Base-by-base conservation (phyloP, 129 eudicot genomes). In the Apium graveolens region DNA sequence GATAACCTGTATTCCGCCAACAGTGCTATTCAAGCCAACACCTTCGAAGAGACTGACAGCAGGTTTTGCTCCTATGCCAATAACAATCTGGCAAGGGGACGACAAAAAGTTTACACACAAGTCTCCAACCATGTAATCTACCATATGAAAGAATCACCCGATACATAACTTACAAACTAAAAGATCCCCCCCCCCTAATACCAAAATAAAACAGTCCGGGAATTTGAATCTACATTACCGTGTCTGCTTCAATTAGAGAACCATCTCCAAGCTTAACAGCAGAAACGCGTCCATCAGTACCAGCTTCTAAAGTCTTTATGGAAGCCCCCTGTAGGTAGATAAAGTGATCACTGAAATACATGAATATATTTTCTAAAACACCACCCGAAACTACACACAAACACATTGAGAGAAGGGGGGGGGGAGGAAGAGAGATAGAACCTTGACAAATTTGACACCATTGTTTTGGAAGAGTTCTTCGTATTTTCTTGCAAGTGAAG, bases 31-130 rank as follows among this genome's bases (percentile, higher is more conserved):
- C 76, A 95, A 82, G 76, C 85, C 88, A 77, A 95, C 87, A 7
- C 83, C 79, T 78, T 90, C 94, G 76, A 95, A 95, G 72, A 90
- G 92, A 78, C 91, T 60, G 43, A 90, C 91, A 51, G 90, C 94
- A 77, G 99, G 97, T 84, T 90, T 95, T 65, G 97, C 99, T 84
- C 99, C 99, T 71, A 95, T 95, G 72, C 99, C 99, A 75, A 95
- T 78, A 79, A 95, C 89, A 38, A 95, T 88, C 99, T 95, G 90
- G 82, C 79, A 35, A 83, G 2, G 5, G 20, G 13, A 21, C 24
- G 76, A 79, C 20, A 80, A 37, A 55, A 74, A 63, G 37, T 42
- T 7, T 7, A 42, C 37, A 39, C 35, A 55, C 3, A 32, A 13
- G 38, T 57, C 44, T 20, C 37, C 39, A 66, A 75, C 31, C 71